A percentile compares a stretch with the other conserved stretches of the same genome.
Evolutionary conservation across 2,329 filamentous ascomycete species (phyloP).

Genomic region (Penicillium sclerotiorum): DNA sequence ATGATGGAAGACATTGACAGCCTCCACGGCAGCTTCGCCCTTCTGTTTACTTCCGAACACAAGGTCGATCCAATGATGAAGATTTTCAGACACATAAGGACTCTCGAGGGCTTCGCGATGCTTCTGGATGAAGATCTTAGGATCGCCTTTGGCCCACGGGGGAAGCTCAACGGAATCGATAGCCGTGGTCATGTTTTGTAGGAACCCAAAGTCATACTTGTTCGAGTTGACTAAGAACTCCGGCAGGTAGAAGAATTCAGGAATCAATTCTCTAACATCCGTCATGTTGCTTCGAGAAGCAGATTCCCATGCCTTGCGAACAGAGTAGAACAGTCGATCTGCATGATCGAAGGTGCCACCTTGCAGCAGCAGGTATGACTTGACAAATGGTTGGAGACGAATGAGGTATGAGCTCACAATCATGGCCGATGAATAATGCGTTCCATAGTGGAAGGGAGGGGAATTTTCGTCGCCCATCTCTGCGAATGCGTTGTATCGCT

Average conservation of each 20-base stretch:
- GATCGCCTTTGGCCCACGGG: conserved; percentile 94
- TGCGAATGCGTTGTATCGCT: conserved; percentile 82
- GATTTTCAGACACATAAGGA: conserved; percentile 82
- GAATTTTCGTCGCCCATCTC: conserved; percentile 80
- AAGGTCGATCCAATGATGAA: conserved; percentile 95
- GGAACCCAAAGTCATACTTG: conserved; percentile 86
- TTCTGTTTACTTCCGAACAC: conserved; percentile 93
- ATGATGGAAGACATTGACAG: conserved; percentile 93
- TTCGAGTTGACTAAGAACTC: conserved; percentile 96
- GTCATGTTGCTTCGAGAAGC: conserved; percentile 88
- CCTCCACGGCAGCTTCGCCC: conserved; percentile 87
- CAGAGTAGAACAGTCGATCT: conserved; percentile 91
- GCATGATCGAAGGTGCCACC: conserved; percentile 97
- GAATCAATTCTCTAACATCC: conserved; percentile 91
- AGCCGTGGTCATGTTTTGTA: conserved; percentile 75
- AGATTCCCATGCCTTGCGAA: conserved; percentile 87
- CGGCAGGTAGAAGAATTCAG: conserved; percentile 95
- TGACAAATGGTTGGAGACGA: conserved; percentile 90
- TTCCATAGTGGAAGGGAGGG: conserved; percentile 93
- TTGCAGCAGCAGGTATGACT: conserved; percentile 90
- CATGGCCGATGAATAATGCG: conserved; percentile 98
- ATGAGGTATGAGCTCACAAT: conserved; percentile 97
- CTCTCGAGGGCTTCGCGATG: conserved; percentile 95
- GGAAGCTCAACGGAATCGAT: conserved; percentile 90
- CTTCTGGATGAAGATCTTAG: conserved; percentile 92